Evolutionary conservation across 768 basidiomycete genomes (phyloP), one percentile per base, ranked within the genome.

Genomic region (Psilocybe cyanescens): DNA sequence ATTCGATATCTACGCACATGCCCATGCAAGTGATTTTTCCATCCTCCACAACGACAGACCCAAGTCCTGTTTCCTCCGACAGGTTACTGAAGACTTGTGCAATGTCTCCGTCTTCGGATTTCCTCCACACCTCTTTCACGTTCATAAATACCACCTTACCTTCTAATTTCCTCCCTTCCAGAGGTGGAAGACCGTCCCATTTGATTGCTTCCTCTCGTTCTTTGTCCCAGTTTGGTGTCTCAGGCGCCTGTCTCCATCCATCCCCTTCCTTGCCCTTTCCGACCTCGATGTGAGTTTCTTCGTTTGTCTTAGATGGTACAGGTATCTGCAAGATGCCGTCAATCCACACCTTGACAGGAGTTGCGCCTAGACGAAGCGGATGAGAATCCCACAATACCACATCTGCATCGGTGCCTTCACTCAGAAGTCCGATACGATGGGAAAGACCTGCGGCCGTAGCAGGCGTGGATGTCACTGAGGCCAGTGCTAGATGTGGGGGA

Each of bases 301-400:
- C 72, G 3, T 70, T 71, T 1, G 72, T 70, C 60, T 80, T 76
- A 4, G 74, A 66, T 16, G 81, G 80, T n/a, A 76, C 72, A 50
- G 79, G 78, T 54, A 91, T 79, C 67, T 96, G 94, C 3, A 86
- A 70, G 59, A 94, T 86, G 1, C 94, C 94, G 71, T 97, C 95
- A 65, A 96, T 91, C 80, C 88, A 96, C 29, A 92, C 86, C 59
- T 88, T 86, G 11, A 77, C 70, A 0, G 92, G 93, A 0, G 90
- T 92, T 2, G 92, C 88, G 57, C 89, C 91, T 19, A 92, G 75
- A 30, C 81, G 80, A 30, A 94, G 79, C 1, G 93, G 93, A 73
- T 92, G 89, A 2, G 85, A 86, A 67, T 89, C 86, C 88, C 88
- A 90, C 39, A 93, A 72, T 6, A 92, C 89, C n/a, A 92, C 70